phyloP scores from a whole-genome alignment of 306 rosid genomes.

The Abrus precatorius region DNA sequence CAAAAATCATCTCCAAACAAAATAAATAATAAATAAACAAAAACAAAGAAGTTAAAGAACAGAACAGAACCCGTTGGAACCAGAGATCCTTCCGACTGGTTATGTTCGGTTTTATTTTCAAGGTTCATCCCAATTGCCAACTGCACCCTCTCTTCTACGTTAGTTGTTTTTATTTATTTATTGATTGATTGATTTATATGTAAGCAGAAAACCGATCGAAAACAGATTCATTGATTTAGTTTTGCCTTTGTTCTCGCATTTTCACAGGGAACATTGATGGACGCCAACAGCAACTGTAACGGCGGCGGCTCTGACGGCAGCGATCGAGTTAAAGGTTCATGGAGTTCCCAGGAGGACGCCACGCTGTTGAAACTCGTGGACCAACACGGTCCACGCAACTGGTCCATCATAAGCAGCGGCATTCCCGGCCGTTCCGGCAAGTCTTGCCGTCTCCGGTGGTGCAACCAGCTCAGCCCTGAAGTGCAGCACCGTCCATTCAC shows the following conservation, averaged over 20 bases:
- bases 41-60: slow-evolving; percentile 24
- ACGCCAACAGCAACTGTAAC: neutral
- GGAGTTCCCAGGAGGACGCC: slow-evolving; percentile 88
- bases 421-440: slow-evolving; percentile 90
- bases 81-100: slow-evolving; percentile 43
- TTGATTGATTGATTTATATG: neutral
- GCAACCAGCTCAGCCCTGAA: slow-evolving; percentile 91
- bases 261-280: slow-evolving; percentile 8
- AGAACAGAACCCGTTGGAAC: slow-evolving; percentile 20
- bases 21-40: neutral
- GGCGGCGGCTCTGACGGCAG: neutral
- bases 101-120: slow-evolving; percentile 55
- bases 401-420: slow-evolving; percentile 79
- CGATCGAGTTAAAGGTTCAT: slow-evolving; percentile 76
- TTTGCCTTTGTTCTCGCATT: neutral
- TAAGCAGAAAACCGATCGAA: neutral
- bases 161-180: neutral
- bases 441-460: slow-evolving; percentile 90
- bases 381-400: slow-evolving; percentile 76
- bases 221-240: too few species aligned
- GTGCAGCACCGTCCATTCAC: slow-evolving; percentile 91
- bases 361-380: slow-evolving; percentile 65
- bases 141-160: slow-evolving; percentile 10
- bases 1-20: neutral
- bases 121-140: slow-evolving; percentile 69